These are phyloP conservation scores for Erigeron canadensis DNA, from an alignment of 129 eudicot genomes.

Conservation along the genomic window DNA sequence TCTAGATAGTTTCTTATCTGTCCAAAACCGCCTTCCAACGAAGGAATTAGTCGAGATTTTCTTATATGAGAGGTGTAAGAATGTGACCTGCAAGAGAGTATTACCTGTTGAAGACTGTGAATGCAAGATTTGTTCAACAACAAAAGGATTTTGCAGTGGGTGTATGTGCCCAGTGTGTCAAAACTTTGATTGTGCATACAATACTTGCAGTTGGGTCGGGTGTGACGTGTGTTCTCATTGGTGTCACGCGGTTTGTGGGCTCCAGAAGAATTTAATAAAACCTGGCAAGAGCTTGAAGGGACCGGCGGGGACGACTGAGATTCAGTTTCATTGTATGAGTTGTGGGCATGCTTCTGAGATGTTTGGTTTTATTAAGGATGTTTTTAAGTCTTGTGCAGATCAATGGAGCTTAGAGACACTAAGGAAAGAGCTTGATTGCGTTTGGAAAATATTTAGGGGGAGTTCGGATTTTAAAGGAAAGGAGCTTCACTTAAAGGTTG, in stretches of 20 bases:
- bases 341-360: constrained; percentile 81
- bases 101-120: constrained; percentile 74
- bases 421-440: constrained; percentile 66
- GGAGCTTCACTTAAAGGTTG: constrained; percentile 52
- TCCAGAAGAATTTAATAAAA: constrained; percentile 53
- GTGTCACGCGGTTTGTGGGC: constrained; percentile 66
- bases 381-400: constrained; percentile 48
- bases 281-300: constrained; percentile 55
- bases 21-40: constrained; percentile 33
- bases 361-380: constrained; percentile 77
- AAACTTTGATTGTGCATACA: constrained; percentile 63
- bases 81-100: constrained; percentile 48
- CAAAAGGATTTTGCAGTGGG: constrained; percentile 64
- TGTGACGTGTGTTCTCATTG: constrained; percentile 70
- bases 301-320: constrained; percentile 50
- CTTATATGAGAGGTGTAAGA: constrained; percentile 56
- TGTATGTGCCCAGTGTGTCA: constrained; percentile 74
- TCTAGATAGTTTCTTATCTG: constrained; percentile 45
- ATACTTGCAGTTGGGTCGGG: constrained; percentile 84
- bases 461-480: constrained; percentile 67
- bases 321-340: constrained; percentile 69
- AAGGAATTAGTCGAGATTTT: constrained; percentile 56
- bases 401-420: constrained; percentile 49
- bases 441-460: constrained; percentile 48
- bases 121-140: constrained; percentile 69